Conservation (phyloP, 768 basidiomycete species). For the Suillus paluster region DNA sequence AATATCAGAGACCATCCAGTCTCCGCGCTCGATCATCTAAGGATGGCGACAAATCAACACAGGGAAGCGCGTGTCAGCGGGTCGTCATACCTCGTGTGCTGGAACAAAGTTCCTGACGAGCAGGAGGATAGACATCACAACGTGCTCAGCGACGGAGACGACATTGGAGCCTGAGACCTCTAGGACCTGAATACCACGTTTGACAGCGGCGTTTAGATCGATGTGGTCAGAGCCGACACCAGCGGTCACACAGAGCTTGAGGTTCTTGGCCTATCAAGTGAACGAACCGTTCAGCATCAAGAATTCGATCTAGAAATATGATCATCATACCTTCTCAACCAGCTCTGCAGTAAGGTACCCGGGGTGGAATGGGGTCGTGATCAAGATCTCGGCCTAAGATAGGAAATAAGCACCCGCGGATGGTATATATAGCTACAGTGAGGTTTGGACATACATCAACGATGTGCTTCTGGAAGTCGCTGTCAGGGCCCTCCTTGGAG, state of each 20-base stretch:
- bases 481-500: constrained; percentile 82
- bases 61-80: not conserved
- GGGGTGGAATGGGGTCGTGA: constrained; percentile 88
- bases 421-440: constrained; percentile 2
- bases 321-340: constrained; percentile 57
- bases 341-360: constrained; percentile 80
- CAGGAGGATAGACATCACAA: constrained; percentile 87
- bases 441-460: constrained; percentile 58
- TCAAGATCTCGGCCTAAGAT: constrained; percentile 72
- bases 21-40: constrained; percentile 81
- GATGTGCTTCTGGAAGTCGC: constrained; percentile 83
- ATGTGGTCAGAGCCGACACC: constrained; percentile 92
- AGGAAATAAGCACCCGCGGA: constrained; percentile 17
- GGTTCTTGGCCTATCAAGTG: constrained; percentile 81
- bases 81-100: constrained; percentile 70
- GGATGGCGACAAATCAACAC: not conserved
- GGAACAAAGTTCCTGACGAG: constrained; percentile 91
- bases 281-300: constrained; percentile 5
- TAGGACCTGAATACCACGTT: constrained; percentile 77
- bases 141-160: constrained; percentile 90
- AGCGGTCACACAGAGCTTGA: constrained; percentile 89
- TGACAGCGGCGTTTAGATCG: constrained; percentile 87
- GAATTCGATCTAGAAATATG: constrained; percentile 7
- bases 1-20: constrained; percentile 86
- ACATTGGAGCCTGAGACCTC: constrained; percentile 92